Base-by-base conservation (phyloP, 495 filamentous ascomycete genomes). In the Penicillium pulvis region DNA sequence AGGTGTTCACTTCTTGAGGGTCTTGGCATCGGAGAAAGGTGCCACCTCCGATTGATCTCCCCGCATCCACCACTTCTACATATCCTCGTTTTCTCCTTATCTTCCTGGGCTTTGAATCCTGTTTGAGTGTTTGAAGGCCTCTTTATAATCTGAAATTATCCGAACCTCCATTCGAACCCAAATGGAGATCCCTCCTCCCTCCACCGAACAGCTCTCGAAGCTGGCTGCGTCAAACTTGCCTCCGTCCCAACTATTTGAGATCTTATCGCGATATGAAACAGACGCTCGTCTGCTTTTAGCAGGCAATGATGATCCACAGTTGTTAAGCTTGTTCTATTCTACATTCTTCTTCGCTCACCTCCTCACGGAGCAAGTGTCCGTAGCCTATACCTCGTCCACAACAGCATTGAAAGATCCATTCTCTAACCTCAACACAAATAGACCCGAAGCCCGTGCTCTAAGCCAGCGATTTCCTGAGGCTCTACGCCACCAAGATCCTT, bases 261-360 rank as follows among this genome's bases (percentile, higher is more conserved):
- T 70, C 31, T 62, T 82, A 35, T 73, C 76, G 11, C 63, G 73
- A 39, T 81, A 83, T 42, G 82, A 82, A 61, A 59, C 61, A 33
- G 62, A 75, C 45, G 76, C 79, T 30, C 73, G 64, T 42, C 67
- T 75, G 5, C 62, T 78, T 26, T 63, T 67, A 39, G 46, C 68
- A 26, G 53, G 62, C 12, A 58, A 62, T 39, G 47, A 53, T 8
- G 63, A 73, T 42, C 47, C 61, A 9, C 57, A 75, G 30, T 57
- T 79, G 10, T 59, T 83, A 12, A 76, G 75, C 61, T 55, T 73
- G 9, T 84, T 73, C 57, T 83, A 82, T 44, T 75, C 78, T n/a
- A 70, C 69, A 31, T 83, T 81, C 53, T 75, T 84, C 56, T 73
- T 84, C 52, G 71, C 80, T 8, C 78, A 81, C 36, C 77, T 84